A percentile compares a stretch with the other conserved stretches of the same genome.
Evolutionary conservation across 2,329 filamentous ascomycete species (phyloP).

Genomic region (Colletotrichum tropicale): DNA sequence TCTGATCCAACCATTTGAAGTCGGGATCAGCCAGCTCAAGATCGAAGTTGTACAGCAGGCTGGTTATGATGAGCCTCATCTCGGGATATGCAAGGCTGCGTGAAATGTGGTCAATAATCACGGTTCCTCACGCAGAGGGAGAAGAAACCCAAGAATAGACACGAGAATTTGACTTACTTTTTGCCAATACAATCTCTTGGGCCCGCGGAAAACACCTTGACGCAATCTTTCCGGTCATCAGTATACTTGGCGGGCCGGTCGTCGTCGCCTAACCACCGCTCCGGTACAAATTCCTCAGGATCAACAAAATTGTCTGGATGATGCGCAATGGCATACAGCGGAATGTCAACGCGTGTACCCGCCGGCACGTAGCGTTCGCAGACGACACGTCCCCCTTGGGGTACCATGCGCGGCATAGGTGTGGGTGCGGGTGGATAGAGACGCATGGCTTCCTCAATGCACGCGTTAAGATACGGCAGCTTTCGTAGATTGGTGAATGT

Average conservation of each 20-base stretch:
- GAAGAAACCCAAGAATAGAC: neutral
- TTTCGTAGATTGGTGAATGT: constrained; percentile 29
- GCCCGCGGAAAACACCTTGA: constrained; percentile 53
- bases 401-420: constrained; percentile 30
- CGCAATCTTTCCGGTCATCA: neutral
- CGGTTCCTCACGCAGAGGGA: neutral
- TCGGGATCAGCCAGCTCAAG: constrained; percentile 38
- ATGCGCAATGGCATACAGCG: constrained; percentile 13
- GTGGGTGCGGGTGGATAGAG: constrained; percentile 31
- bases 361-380: constrained; percentile 34
- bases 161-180: constrained; percentile 39
- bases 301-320: constrained; percentile 42
- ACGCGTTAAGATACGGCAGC: constrained; percentile 43
- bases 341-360: constrained; percentile 19
- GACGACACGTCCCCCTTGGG: constrained; percentile 35
- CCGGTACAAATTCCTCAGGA: constrained; percentile 49
- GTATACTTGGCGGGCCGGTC: neutral
- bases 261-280: constrained; percentile 40
- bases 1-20: constrained; percentile 35
- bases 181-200: constrained; percentile 55
- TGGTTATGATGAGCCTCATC: constrained; percentile 51
- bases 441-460: constrained; percentile 45
- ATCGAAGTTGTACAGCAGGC: constrained; percentile 51
- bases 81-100: constrained; percentile 48
- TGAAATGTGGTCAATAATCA: neutral